Evolutionary conservation across 2,329 filamentous ascomycete genomes (phyloP).

Genomic region (Alternaria viburni): DNA sequence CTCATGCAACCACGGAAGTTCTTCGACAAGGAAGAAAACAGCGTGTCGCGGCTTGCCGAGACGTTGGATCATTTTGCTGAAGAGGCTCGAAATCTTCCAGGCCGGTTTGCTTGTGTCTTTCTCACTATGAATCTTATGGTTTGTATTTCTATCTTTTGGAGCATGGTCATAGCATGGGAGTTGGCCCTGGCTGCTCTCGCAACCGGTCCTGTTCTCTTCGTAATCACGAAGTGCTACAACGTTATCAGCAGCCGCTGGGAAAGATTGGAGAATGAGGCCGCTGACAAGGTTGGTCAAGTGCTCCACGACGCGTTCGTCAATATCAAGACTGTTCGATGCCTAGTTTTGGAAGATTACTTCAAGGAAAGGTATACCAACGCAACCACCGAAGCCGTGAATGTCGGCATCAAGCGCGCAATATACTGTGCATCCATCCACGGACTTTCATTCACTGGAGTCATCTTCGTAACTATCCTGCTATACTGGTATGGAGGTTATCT

Average conservation of each 20-base stretch:
- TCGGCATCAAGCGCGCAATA: constrained; percentile 70
- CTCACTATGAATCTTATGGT: constrained; percentile 73
- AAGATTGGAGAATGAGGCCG: constrained; percentile 66
- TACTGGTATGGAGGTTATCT: constrained; percentile 82
- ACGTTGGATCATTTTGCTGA: constrained; percentile 82
- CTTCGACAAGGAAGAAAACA: constrained; percentile 75
- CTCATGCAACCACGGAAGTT: constrained; percentile 78
- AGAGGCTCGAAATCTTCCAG: constrained; percentile 83
- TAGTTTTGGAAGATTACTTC: constrained; percentile 78
- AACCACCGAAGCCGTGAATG: constrained; percentile 58
- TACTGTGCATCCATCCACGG: constrained; percentile 77
- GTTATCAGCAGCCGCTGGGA: constrained; percentile 75
- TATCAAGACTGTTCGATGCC: constrained; percentile 76
- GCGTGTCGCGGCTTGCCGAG: constrained; percentile 67
- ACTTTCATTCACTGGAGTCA: constrained; percentile 73
- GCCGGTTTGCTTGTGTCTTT: constrained; percentile 75
- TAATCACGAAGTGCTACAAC: constrained; percentile 70
- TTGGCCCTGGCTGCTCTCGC: constrained; percentile 78
- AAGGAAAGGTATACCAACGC: constrained; percentile 64
- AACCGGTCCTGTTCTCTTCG: constrained; percentile 70
- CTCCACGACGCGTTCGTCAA: constrained; percentile 79
- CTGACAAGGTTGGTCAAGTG: constrained; percentile 65
- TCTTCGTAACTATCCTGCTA: constrained; percentile 76
- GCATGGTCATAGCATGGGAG: constrained; percentile 76
- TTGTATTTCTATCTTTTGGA: constrained; percentile 73